phyloP scores from a whole-genome alignment of 2,329 filamentous ascomycete genomes.

The Tolypocladium paradoxum region DNA sequence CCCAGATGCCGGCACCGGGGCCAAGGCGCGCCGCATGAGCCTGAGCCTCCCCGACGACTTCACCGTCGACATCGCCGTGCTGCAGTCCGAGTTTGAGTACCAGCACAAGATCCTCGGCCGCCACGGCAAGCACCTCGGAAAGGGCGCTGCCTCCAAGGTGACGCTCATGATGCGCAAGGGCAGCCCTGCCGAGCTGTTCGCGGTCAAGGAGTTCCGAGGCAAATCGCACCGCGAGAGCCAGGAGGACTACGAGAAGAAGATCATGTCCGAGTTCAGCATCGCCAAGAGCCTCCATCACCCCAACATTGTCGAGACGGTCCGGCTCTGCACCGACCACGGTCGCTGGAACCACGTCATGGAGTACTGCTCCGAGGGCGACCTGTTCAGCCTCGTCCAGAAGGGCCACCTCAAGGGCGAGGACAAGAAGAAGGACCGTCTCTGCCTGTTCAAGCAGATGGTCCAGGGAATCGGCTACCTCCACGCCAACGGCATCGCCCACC shows the following conservation, averaged over 20 bases:
- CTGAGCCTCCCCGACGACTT: constrained; percentile 65
- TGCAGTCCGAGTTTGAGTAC: constrained; percentile 60
- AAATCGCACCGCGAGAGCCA: constrained; percentile 58
- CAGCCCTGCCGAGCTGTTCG: constrained; percentile 55
- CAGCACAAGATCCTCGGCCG: constrained; percentile 60
- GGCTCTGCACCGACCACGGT: constrained; percentile 62
- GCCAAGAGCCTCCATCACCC: constrained; percentile 77
- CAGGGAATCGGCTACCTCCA: constrained; percentile 78
- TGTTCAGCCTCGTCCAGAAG: constrained; percentile 65
- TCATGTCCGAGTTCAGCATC: constrained; percentile 84
- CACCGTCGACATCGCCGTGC: constrained; percentile 56
- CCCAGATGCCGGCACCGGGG: constrained; percentile 59
- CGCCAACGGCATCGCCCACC: constrained; percentile 73
- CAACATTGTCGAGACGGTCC: constrained; percentile 74
- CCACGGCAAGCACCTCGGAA: constrained; percentile 65
- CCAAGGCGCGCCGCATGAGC: constrained; percentile 71
- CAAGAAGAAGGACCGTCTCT: constrained; percentile 59
- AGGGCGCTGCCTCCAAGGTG: constrained; percentile 74
- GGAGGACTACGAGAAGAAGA: constrained; percentile 74
- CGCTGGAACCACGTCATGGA: constrained; percentile 93
- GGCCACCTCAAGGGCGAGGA: constrained; percentile 55
- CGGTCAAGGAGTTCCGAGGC: constrained; percentile 78
- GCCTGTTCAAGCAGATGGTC: constrained; percentile 82
- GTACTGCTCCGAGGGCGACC: constrained; percentile 72
- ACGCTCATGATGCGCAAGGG: constrained; percentile 68